Evolutionary conservation across 495 filamentous ascomycete species (phyloP).

Genomic region (Cudoniella acicularis): DNA sequence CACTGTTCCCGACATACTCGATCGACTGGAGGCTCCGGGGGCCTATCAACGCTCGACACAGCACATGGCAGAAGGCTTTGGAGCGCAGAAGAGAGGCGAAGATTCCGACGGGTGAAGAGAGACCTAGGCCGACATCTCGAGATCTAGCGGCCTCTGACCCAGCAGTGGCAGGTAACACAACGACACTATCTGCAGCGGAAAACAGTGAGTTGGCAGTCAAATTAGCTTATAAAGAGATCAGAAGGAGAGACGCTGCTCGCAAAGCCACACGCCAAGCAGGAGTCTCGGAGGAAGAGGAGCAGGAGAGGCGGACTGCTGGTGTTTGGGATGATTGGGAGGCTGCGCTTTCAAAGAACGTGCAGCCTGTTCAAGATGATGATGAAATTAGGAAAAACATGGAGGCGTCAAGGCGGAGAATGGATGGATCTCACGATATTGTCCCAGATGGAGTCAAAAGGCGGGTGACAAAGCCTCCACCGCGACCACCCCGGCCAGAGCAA

Average conservation of each 20-base stretch:
- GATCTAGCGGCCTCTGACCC: conserved; percentile 44
- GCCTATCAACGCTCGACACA: conserved; percentile 60
- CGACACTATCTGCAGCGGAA: conserved; percentile 62
- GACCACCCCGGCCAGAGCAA: background rate
- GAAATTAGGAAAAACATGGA: conserved; percentile 48
- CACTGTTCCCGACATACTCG: conserved; percentile 32
- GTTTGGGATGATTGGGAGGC: conserved; percentile 58
- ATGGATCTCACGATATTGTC: conserved; percentile 29
- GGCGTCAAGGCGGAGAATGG: conserved; percentile 37
- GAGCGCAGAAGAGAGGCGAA: conserved; percentile 30
- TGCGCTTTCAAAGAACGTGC: conserved; percentile 17
- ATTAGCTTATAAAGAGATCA: conserved; percentile 70
- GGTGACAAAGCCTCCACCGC: conserved; percentile 11
- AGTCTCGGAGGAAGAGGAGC: conserved; percentile 49
- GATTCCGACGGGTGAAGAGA: conserved; percentile 2
- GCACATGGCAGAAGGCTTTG: conserved; percentile 37
- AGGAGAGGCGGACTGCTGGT: conserved; percentile 53
- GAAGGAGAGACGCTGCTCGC: conserved; percentile 43
- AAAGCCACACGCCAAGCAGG: conserved; percentile 50
- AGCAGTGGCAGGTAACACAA: conserved; percentile 38
- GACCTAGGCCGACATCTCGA: conserved; percentile 21
- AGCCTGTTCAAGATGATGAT: conserved; percentile 31
- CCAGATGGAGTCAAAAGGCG: conserved; percentile 3
- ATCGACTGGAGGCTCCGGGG: conserved; percentile 60
- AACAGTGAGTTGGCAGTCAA: conserved; percentile 75